A percentile compares a stretch with the other conserved stretches of the same genome.
Evolutionary conservation across 768 basidiomycete species (phyloP).

Genomic region (Tricholoma flavovirens): DNA sequence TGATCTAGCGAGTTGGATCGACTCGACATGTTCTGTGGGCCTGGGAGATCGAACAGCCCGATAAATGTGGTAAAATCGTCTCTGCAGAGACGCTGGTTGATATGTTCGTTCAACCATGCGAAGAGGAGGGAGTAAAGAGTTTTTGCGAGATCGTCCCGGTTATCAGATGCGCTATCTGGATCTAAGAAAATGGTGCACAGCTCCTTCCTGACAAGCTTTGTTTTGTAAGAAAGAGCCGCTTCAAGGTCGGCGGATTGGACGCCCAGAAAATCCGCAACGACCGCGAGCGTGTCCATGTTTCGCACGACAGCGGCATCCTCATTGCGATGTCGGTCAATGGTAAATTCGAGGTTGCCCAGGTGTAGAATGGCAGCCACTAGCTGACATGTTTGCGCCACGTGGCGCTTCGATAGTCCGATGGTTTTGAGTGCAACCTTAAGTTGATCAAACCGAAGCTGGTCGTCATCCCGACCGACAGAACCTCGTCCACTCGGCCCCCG

Average conservation of each 20-base stretch:
- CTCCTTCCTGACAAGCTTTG: slow-evolving; percentile 90
- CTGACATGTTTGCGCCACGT: slow-evolving; percentile 94
- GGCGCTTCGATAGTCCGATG: slow-evolving; percentile 88
- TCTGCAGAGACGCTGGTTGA: slow-evolving; percentile 91
- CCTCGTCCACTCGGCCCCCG: slow-evolving; percentile 41
- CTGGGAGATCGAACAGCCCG: slow-evolving; percentile 90
- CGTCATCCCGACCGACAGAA: slow-evolving; percentile 61
- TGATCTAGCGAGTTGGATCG: slow-evolving; percentile 92
- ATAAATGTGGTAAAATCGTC: slow-evolving; percentile 93
- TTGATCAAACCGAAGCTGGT: slow-evolving; percentile 86
- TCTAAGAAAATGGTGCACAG: slow-evolving; percentile 97
- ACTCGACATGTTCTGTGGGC: slow-evolving; percentile 84
- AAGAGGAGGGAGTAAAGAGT: slow-evolving; percentile 92
- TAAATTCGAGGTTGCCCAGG: slow-evolving; percentile 93
- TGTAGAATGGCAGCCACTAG: slow-evolving; percentile 94
- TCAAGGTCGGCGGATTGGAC: slow-evolving; percentile 70
- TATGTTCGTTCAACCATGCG: slow-evolving; percentile 92
- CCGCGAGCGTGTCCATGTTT: slow-evolving; percentile 74
- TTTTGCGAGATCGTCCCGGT: slow-evolving; percentile 91
- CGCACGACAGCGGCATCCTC: slow-evolving; percentile 91
- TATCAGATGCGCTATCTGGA: slow-evolving; percentile 87
- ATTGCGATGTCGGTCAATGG: slow-evolving; percentile 72
- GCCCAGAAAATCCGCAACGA: slow-evolving; percentile 90
- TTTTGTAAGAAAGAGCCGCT: slow-evolving; percentile 81
- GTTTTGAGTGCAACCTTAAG: slow-evolving; percentile 92